A percentile compares a stretch with the other conserved stretches of the same genome.
These are phyloP conservation scores for Aspergillus vadensis DNA, from an alignment of 2,329 filamentous ascomycete species.

Conservation along the genomic window DNA sequence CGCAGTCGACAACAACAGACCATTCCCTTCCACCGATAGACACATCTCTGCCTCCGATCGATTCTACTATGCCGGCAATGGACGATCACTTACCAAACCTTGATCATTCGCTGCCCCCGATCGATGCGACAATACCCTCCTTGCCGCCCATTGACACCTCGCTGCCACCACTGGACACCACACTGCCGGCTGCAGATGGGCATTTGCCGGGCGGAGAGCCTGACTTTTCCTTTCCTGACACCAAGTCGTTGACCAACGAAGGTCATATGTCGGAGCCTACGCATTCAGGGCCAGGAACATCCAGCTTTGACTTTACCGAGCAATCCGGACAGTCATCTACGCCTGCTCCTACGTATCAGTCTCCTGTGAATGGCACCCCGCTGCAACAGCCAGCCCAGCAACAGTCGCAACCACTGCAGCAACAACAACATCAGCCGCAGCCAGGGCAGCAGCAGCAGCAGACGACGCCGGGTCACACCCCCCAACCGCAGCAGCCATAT, in stretches of 20 bases:
- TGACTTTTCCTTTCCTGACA: slow-evolving; percentile 19
- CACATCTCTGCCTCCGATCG: slow-evolving; percentile 29
- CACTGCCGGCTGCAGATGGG: slow-evolving; percentile 25
- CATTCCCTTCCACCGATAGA: slow-evolving; percentile 30
- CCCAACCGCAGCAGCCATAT: slow-evolving; percentile 13
- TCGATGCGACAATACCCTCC: slow-evolving; percentile 35
- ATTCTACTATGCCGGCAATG: slow-evolving; percentile 28
- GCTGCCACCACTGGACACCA: slow-evolving; percentile 33
- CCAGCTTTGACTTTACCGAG: slow-evolving; percentile 24
- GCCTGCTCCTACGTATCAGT: slow-evolving; percentile 48
- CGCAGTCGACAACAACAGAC: slow-evolving; percentile 17
- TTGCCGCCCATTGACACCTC: slow-evolving; percentile 29
- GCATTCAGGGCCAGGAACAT: slow-evolving; percentile 14
- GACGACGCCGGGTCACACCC: slow-evolving; percentile 5
- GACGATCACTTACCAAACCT: slow-evolving; percentile 31
- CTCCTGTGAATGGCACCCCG: slow-evolving; percentile 45
- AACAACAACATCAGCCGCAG: slow-evolving; percentile 29
- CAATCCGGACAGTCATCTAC: slow-evolving; percentile 34
- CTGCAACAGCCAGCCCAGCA: slow-evolving; percentile 29
- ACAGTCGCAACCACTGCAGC: slow-evolving; percentile 13
- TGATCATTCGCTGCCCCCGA: slow-evolving; percentile 32
- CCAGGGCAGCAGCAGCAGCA: slow-evolving; percentile 11
- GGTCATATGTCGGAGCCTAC: slow-evolving; percentile 4
- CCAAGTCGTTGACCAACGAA: slow-evolving; percentile 18
- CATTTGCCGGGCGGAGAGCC: slow-evolving; percentile 11